phyloP scores from a whole-genome alignment of 257 asterid species.

The Przewalskia tangutica region DNA sequence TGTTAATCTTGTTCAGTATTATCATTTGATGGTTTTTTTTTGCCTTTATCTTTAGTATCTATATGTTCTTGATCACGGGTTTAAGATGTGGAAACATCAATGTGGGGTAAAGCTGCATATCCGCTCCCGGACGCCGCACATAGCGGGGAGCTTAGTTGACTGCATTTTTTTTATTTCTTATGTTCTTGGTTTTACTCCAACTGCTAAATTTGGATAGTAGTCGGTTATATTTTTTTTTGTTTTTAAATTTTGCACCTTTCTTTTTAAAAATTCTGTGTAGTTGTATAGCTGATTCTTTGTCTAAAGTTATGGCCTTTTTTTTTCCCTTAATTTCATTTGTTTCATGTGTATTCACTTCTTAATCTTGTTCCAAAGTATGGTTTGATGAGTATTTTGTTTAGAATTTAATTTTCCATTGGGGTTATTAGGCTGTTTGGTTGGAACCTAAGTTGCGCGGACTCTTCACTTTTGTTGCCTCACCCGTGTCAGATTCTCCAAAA shows the following conservation, averaged over 20 bases:
- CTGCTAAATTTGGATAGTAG: not conserved
- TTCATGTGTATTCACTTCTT: not conserved
- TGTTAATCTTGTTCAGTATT: not conserved
- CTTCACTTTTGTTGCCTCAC: too few species aligned
- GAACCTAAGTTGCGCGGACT: too few species aligned
- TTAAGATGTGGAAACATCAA: too few species aligned
- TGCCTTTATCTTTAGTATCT: not conserved
- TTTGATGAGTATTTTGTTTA: not conserved
- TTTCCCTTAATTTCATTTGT: not conserved
- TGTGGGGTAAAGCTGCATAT: too few species aligned
- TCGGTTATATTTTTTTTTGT: not conserved
- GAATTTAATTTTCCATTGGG: not conserved
- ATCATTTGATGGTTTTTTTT: not conserved
- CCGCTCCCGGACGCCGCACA: too few species aligned
- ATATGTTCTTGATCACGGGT: too few species aligned
- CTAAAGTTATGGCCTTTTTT: not conserved
- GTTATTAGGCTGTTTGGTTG: not conserved
- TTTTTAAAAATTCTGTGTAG: not conserved
- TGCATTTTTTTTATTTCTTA: not conserved
- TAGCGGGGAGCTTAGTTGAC: too few species aligned
- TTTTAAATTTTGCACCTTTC: not conserved
- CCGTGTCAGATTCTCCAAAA: too few species aligned
- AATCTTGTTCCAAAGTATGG: not conserved
- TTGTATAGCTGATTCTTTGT: not conserved
- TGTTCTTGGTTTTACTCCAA: not conserved